These are phyloP conservation scores for Papiliotrema flavescens DNA, from an alignment of 1,284 basidiomycete genomes.

Conservation along the genomic window DNA sequence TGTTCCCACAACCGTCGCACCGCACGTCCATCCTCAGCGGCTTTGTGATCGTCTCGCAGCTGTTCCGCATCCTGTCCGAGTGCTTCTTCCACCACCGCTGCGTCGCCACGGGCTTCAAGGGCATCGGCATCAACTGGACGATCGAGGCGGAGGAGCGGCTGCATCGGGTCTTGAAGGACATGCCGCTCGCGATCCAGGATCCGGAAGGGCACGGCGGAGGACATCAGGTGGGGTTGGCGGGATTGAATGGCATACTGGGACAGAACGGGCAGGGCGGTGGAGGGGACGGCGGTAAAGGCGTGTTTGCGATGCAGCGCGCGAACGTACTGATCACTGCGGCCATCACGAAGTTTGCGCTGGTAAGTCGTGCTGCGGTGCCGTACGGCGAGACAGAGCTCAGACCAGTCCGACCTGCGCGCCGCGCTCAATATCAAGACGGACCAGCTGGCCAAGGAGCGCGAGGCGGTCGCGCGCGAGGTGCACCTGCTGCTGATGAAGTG, in stretches of 20 bases:
- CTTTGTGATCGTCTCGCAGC: conserved; percentile 41
- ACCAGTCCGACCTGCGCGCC: conserved; percentile 37
- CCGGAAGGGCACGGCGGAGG: conserved; percentile 12
- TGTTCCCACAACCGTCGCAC: conserved; percentile 41
- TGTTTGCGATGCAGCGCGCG: conserved; percentile 44
- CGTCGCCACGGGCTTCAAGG: conserved; percentile 21
- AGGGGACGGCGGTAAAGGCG: conserved; percentile 8
- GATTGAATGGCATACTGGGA: conserved; percentile 4
- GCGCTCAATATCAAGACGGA: conserved; percentile 36
- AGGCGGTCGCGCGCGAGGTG: conserved; percentile 44
- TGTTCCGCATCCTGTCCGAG: conserved; percentile 45
- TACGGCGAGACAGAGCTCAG: neutral
- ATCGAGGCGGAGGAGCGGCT: conserved; percentile 28
- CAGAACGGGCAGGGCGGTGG: neutral
- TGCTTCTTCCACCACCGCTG: conserved; percentile 47
- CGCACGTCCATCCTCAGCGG: conserved; percentile 43
- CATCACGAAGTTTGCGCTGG: conserved; percentile 47
- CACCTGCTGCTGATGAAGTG: conserved; percentile 43
- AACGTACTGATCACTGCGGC: conserved; percentile 47
- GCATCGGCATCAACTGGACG: conserved; percentile 15
- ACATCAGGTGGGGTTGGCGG: conserved; percentile 9
- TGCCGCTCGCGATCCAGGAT: conserved; percentile 36
- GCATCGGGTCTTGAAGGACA: conserved; percentile 30
- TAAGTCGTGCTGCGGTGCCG: conserved; percentile 18
- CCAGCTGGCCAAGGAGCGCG: conserved; percentile 37